These are phyloP conservation scores for Hydrangea macrophylla DNA, from an alignment of 148 eudicot species.

Conservation along the genomic window DNA sequence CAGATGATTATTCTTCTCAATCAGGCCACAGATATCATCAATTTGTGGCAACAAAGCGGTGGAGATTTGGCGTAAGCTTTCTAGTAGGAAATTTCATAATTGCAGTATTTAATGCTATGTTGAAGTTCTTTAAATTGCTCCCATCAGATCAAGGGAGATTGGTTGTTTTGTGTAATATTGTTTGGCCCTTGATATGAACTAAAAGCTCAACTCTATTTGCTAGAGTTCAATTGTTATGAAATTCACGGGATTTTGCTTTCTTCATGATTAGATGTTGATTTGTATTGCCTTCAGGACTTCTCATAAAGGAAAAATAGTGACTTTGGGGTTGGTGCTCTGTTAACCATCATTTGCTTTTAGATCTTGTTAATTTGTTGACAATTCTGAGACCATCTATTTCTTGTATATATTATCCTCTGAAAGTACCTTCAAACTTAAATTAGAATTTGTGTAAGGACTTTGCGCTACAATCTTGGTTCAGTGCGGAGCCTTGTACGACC, in stretches of 20 bases:
- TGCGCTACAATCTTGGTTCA: too few species aligned
- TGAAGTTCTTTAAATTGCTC: neutral
- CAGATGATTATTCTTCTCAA: constrained; percentile 83
- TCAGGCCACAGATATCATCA: constrained; percentile 94
- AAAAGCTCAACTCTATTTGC: neutral
- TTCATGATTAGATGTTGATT: neutral
- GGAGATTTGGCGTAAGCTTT: constrained; percentile 42
- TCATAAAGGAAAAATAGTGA: too few species aligned
- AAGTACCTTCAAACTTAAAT: neutral
- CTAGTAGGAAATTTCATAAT: constrained; percentile 5
- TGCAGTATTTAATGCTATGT: neutral
- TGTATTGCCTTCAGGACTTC: too few species aligned
- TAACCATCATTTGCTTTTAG: neutral
- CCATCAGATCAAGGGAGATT: neutral
- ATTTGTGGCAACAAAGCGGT: constrained; percentile 93
- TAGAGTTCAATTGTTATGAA: neutral
- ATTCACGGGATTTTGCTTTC: neutral
- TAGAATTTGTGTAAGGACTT: neutral
- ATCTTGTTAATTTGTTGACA: neutral
- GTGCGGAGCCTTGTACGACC: too few species aligned
- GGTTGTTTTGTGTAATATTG: neutral
- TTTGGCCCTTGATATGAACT: neutral
- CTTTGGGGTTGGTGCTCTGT: neutral
- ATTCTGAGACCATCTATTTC: too few species aligned
- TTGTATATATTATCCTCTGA: neutral